Evolutionary conservation across 2,329 filamentous ascomycete species (phyloP).

Genomic region (Colletotrichum sp.): DNA sequence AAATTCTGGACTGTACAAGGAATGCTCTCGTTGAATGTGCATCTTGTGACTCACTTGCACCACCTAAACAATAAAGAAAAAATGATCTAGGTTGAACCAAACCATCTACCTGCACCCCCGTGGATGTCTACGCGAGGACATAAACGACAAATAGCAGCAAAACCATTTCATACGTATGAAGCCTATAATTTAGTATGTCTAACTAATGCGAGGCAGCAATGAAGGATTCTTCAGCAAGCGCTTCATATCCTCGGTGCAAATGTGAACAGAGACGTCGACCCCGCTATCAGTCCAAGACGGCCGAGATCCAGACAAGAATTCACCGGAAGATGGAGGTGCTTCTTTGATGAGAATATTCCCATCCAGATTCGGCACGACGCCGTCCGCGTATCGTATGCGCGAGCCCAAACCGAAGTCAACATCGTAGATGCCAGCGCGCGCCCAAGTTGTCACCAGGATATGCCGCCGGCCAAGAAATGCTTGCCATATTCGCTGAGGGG

Average conservation of each 20-base stretch:
- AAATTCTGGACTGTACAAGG: background rate
- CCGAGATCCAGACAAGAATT: background rate
- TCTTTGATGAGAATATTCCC: conserved; percentile 24
- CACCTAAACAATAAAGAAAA: too few relatives aligned
- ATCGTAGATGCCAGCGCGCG: conserved; percentile 37
- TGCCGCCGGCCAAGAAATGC: conserved; percentile 46
- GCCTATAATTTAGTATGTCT: background rate
- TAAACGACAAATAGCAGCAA: too few relatives aligned
- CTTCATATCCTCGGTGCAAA: background rate
- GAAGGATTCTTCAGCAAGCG: background rate
- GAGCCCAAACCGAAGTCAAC: conserved; percentile 39
- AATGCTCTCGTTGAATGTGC: background rate
- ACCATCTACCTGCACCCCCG: too few relatives aligned
- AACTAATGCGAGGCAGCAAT: background rate
- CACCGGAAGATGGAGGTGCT: background rate
- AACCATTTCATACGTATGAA: too few relatives aligned
- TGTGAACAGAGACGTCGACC: background rate
- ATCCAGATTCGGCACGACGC: conserved; percentile 43
- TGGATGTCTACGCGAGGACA: background rate
- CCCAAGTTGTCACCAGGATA: conserved; percentile 48
- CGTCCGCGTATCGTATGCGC: conserved; percentile 39
- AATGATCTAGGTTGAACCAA: too few relatives aligned
- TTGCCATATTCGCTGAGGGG: conserved; percentile 52
- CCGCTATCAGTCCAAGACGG: background rate
- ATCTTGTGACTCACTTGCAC: background rate